Conservation (phyloP, 495 filamentous ascomycete genomes). For the Wilcoxina mikolae region DNA sequence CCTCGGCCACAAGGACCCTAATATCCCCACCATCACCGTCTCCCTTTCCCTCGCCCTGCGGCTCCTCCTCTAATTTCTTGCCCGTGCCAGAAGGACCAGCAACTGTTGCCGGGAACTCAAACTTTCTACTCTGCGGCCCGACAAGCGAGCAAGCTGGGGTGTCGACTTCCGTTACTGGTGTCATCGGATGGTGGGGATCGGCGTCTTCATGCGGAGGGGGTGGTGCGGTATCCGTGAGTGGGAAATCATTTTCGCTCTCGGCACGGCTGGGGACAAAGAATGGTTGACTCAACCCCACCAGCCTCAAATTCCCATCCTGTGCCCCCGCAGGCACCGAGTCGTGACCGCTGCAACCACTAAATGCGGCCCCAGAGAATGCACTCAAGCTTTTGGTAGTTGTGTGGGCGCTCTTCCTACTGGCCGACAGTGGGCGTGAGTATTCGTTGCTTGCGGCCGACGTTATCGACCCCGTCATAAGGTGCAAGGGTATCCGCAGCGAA, state of each 20-base stretch:
- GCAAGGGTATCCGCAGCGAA: slow-evolving; percentile 66
- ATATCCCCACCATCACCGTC: slow-evolving; percentile 27
- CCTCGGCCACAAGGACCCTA: slow-evolving; percentile 59
- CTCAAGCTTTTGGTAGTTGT: neutral
- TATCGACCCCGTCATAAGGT: slow-evolving; percentile 28
- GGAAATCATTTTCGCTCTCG: neutral
- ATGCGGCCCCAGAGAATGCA: slow-evolving; percentile 1
- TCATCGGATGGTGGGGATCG: neutral
- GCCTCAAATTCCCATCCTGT: slow-evolving; percentile 28
- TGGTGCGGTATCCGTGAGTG: neutral
- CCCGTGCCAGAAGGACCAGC: neutral
- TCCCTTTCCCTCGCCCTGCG: neutral
- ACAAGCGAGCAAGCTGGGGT: neutral
- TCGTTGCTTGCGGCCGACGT: neutral
- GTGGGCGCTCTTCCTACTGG: neutral
- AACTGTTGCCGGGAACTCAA: neutral
- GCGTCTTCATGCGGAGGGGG: neutral
- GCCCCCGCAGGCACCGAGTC: neutral
- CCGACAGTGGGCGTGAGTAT: neutral
- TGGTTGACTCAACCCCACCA: slow-evolving; percentile 28
- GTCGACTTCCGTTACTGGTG: neutral
- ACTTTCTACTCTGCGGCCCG: no score
- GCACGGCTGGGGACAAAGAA: slow-evolving; percentile 8
- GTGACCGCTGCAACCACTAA: neutral
- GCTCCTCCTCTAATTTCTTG: neutral